These are phyloP conservation scores for Schizophyllum amplum DNA, from an alignment of 1,284 basidiomycete species.

Conservation along the genomic window DNA sequence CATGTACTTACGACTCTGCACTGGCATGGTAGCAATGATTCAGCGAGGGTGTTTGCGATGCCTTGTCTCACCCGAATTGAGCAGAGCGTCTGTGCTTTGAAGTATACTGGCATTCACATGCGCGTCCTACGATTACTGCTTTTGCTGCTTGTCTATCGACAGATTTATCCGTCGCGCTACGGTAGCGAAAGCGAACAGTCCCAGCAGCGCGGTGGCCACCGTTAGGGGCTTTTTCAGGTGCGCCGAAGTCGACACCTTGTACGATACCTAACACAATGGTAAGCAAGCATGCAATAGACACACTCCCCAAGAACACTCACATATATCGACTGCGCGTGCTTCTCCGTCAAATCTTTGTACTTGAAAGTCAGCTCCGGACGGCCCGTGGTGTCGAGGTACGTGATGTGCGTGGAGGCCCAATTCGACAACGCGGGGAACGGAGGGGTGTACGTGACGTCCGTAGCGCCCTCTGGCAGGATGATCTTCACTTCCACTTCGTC, in stretches of 20 bases:
- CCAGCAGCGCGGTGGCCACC: conserved; percentile 60
- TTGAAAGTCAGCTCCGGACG: conserved; percentile 71
- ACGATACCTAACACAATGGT: conserved; percentile 57
- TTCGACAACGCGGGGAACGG: conserved; percentile 74
- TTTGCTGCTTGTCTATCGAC: conserved; percentile 48
- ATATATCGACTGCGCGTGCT: conserved; percentile 68
- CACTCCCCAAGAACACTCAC: conserved; percentile 33
- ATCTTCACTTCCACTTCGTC: conserved; percentile 76
- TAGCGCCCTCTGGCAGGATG: conserved; percentile 90
- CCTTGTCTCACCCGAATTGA: too few relatives aligned
- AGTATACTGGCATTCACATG: too few relatives aligned
- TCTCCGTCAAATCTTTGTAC: conserved; percentile 72
- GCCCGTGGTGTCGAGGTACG: conserved; percentile 92
- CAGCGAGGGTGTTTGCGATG: too few relatives aligned
- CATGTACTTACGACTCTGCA: too few relatives aligned
- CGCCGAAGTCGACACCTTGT: conserved; percentile 69
- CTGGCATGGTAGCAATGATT: too few relatives aligned
- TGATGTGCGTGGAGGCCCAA: conserved; percentile 58
- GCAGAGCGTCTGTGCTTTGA: too few relatives aligned
- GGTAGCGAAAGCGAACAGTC: conserved; percentile 55
- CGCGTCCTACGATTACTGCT: too few relatives aligned
- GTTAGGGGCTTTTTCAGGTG: conserved; percentile 80
- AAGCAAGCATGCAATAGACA: conserved; percentile 12
- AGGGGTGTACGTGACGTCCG: conserved; percentile 68
- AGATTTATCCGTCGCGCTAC: conserved; percentile 58